Conservation (phyloP, 495 filamentous ascomycete species). For the Sabuloglossum arenarium region DNA sequence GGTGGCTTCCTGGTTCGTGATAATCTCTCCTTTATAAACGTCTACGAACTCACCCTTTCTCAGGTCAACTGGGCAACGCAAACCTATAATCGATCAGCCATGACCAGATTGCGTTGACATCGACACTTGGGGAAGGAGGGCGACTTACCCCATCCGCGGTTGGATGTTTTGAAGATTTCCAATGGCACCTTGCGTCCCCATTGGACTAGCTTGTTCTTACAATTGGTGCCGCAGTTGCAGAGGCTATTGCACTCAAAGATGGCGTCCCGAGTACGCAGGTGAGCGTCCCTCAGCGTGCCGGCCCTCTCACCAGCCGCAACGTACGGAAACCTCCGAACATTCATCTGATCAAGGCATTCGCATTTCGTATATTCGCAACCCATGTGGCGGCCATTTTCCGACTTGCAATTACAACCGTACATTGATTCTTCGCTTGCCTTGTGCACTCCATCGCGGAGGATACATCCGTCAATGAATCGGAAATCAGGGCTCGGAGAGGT, state of each 20-base stretch:
- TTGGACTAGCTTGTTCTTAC: constrained; percentile 67
- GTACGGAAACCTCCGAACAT: constrained; percentile 18
- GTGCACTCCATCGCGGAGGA: constrained; percentile 22
- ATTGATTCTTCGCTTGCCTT: neutral
- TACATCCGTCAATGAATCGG: constrained; percentile 27
- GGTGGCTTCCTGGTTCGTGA: constrained; percentile 48
- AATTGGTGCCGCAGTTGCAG: constrained; percentile 44
- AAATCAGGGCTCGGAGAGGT: constrained; percentile 26
- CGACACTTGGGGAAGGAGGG: too few species aligned
- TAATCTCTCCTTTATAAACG: constrained; percentile 72
- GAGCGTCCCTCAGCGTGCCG: constrained; percentile 21
- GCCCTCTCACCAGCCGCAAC: constrained; percentile 20
- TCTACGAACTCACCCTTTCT: constrained; percentile 71
- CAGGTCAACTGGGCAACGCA: constrained; percentile 47
- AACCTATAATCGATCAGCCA: constrained; percentile 23
- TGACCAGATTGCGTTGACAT: neutral
- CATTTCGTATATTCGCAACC: constrained; percentile 34
- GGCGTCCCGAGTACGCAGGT: constrained; percentile 30
- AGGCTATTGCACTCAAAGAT: constrained; percentile 70
- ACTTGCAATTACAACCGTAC: constrained; percentile 8
- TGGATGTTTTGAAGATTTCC: constrained; percentile 60
- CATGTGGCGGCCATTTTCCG: constrained; percentile 27
- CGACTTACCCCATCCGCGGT: constrained; percentile 59
- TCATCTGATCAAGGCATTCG: constrained; percentile 32
- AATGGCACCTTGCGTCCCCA: constrained; percentile 51